phyloP scores from a whole-genome alignment of 805 yeast species.

The Candida pseudofarinosa region DNA sequence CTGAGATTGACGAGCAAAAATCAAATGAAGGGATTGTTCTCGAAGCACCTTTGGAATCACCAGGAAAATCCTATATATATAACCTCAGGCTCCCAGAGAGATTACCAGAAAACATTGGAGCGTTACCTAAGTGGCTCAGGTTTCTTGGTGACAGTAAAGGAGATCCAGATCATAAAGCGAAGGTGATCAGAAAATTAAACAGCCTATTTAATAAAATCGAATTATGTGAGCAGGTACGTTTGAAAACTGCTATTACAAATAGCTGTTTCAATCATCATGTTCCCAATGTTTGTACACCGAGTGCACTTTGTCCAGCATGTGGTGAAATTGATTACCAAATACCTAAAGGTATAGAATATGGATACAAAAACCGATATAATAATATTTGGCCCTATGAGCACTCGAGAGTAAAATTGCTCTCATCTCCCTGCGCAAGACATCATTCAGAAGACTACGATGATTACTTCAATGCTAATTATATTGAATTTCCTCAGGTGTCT shows the following conservation, averaged over 20 bases:
- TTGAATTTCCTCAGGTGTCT: constrained; percentile 23
- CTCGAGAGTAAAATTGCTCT: constrained; percentile 35
- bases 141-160: constrained; percentile 12
- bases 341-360: constrained; percentile 43
- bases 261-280: constrained; percentile 7
- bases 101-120: constrained; percentile 9
- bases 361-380: constrained; percentile 42
- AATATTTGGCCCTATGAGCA: constrained; percentile 50
- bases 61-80: background rate
- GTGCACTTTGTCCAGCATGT: constrained; percentile 40
- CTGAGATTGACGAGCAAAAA: constrained; percentile 13
- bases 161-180: constrained; percentile 10
- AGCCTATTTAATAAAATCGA: constrained; percentile 36
- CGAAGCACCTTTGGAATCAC: background rate
- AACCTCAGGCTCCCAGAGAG: constrained; percentile 18
- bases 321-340: constrained; percentile 35
- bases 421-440: constrained; percentile 11
- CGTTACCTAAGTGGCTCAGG: constrained; percentile 32
- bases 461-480: constrained; percentile 45
- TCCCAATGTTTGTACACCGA: constrained; percentile 34
- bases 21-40: constrained; percentile 3
- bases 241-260: constrained; percentile 28
- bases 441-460: constrained; percentile 24
- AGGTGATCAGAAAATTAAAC: constrained; percentile 21
- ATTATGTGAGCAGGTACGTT: constrained; percentile 33